Evolutionary conservation across 1,139 yeast species (phyloP), one percentile per base, ranked within the genome.

Genomic region (Hyphopichia pseudoburtonii): DNA sequence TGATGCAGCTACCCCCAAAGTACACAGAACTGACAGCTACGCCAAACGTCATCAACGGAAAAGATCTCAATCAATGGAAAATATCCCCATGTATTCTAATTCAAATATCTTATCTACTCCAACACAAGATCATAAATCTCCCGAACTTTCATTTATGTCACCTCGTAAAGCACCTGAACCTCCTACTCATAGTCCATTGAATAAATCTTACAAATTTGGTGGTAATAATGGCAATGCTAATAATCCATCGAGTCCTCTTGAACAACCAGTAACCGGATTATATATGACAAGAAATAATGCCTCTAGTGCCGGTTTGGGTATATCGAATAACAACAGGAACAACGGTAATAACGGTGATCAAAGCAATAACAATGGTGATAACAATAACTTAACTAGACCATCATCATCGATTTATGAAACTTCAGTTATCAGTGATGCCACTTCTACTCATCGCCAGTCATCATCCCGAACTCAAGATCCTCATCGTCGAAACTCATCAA

Each of bases 111-210:
- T 37, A 18, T 29, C 40, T 5, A 37, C 42, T 14, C 38, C 45
- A 17, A 26, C 15, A 19, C 36, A 18, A 25, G 38, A 46, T 19
- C 37, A 48, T 21, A 38, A 40, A 28, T 19, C 17, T 12, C 26
- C 32, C 3, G 38, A 38, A 10, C 22, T 32, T 27, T 40, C 51
- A 3, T 79, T 80, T 50, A 55, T 67, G 23, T 80, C 86, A 0
- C 87, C 86, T 17, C 66, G 86, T 55, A 77, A 66, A 48, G 83
- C 86, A 0, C 86, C 86, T 1, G 70, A 68, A 37, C 82, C 83
- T 5, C 83, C 83, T 2, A 53, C 66, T 4, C 22, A 35, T 17
- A 49, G 62, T 36, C 62, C 66, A 3, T 38, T 56, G 38, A 52
- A 54, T 40, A 46, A 50, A 28, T 37, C 38, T 3, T 57, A 46